A percentile compares a stretch with the other conserved stretches of the same genome.
Evolutionary conservation across 1,139 yeast species (phyloP).

Genomic region (Saccharomyces pastorianus): DNA sequence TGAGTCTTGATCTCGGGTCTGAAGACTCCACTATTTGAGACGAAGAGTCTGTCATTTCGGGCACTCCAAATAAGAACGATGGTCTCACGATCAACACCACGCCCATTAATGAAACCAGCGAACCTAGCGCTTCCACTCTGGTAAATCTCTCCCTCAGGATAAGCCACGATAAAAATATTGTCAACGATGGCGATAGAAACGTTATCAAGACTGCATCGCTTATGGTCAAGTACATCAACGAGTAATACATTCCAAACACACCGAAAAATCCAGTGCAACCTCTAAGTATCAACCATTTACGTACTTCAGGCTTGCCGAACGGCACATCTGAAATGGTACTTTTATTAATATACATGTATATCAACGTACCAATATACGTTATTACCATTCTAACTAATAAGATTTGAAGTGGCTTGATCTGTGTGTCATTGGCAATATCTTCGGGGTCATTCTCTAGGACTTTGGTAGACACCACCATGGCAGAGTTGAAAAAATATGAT

Average conservation of each 20-base stretch:
- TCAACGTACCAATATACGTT: conserved; percentile 52
- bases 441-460: conserved; percentile 52
- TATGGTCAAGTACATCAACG: conserved; percentile 63
- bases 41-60: conserved; percentile 5
- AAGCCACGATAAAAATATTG: conserved; percentile 67
- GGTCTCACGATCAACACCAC: conserved; percentile 81
- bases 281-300: conserved; percentile 49
- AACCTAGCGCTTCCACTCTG: conserved; percentile 58
- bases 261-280: conserved; percentile 75
- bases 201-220: conserved; percentile 75
- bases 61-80: conserved; percentile 52
- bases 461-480: conserved; percentile 71
- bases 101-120: conserved; percentile 61
- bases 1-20: conserved; percentile 28
- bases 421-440: conserved; percentile 12
- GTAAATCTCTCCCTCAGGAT: conserved; percentile 61
- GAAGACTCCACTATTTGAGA: conserved; percentile 20
- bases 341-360: conserved; percentile 44
- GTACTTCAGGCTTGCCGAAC: conserved; percentile 56
- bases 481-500: conserved; percentile 63
- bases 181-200: conserved; percentile 67
- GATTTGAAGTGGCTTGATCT: conserved; percentile 67
- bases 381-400: conserved; percentile 68
- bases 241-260: conserved; percentile 65
- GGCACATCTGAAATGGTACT: conserved; percentile 50